Percentiles rank a stretch among this genome's conserved stretches.
phyloP scores from a whole-genome alignment of 2,329 filamentous ascomycete genomes.

The Trichoderma arundinaceum region DNA sequence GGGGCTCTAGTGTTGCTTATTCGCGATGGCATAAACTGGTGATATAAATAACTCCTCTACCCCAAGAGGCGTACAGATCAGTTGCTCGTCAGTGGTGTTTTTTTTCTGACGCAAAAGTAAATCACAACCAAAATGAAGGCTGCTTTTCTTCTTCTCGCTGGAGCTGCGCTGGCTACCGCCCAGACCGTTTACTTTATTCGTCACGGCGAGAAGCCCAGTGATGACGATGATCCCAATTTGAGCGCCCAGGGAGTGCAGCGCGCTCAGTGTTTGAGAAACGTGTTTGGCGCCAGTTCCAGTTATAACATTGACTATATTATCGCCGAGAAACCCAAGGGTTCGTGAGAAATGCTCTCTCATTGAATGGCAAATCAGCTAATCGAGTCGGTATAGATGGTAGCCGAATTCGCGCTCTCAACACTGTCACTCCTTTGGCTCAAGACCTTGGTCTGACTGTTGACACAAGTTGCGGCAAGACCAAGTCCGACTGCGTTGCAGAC shows the following conservation, averaged over 20 bases:
- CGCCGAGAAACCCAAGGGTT: slow-evolving; percentile 58
- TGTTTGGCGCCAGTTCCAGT: slow-evolving; percentile 58
- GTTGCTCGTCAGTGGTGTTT: background rate
- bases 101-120: background rate
- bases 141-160: slow-evolving; percentile 7
- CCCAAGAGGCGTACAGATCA: background rate
- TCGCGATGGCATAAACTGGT: background rate
- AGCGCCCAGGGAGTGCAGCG: slow-evolving; percentile 58
- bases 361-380: background rate
- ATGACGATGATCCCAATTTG: slow-evolving; percentile 53
- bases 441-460: slow-evolving; percentile 63
- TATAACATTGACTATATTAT: slow-evolving; percentile 66
- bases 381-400: slow-evolving; percentile 50
- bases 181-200: slow-evolving; percentile 65
- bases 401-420: slow-evolving; percentile 60
- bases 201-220: slow-evolving; percentile 66
- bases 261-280: slow-evolving; percentile 62
- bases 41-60: slow-evolving; percentile 12
- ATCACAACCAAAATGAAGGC: slow-evolving; percentile 19
- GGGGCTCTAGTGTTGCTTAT: background rate
- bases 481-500: slow-evolving; percentile 59
- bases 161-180: slow-evolving; percentile 34
- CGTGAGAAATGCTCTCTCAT: slow-evolving; percentile 38
- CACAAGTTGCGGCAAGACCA: slow-evolving; percentile 60
- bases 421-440: slow-evolving; percentile 60